Percentiles rank a stretch among this genome's conserved stretches.
Evolutionary conservation across 225 moss, liverwort and hornwort genomes (phyloP).

Genomic region (Marchantia polymorpha): DNA sequence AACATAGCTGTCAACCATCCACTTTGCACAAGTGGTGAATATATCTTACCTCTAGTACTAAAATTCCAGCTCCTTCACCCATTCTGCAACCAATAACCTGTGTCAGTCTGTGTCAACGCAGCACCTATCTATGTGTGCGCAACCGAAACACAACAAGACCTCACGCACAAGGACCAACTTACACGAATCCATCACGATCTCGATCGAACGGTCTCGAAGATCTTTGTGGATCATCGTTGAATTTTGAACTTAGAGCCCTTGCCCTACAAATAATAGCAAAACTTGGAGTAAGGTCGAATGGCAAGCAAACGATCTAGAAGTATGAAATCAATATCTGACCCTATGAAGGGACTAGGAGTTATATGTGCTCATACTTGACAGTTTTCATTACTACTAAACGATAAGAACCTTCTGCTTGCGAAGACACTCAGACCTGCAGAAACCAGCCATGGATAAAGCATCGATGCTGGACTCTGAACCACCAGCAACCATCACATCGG

Average conservation of each 20-base stretch:
- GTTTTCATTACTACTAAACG: neutral
- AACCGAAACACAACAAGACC: neutral
- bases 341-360: too few relatives aligned
- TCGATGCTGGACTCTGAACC: slow-evolving; percentile 92
- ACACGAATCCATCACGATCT: slow-evolving; percentile 96
- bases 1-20: neutral
- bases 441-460: slow-evolving; percentile 86
- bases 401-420: neutral
- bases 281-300: neutral
- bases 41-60: slow-evolving; percentile 85
- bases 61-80: slow-evolving; percentile 92
- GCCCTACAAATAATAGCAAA: slow-evolving; percentile 49
- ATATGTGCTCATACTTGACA: neutral
- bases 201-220: slow-evolving; percentile 93
- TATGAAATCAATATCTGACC: neutral
- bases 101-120: neutral
- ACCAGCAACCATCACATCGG: slow-evolving; percentile 98
- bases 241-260: slow-evolving; percentile 87
- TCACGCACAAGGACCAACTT: slow-evolving; percentile 26
- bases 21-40: neutral
- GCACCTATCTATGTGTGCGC: neutral
- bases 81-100: slow-evolving; percentile 61
- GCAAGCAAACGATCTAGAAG: neutral
- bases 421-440: slow-evolving; percentile 63
- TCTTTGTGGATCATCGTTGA: slow-evolving; percentile 70